A percentile compares a stretch with the other conserved stretches of the same genome.
Conservation (phyloP, 495 filamentous ascomycete genomes). For the Copromyces sp. region DNA sequence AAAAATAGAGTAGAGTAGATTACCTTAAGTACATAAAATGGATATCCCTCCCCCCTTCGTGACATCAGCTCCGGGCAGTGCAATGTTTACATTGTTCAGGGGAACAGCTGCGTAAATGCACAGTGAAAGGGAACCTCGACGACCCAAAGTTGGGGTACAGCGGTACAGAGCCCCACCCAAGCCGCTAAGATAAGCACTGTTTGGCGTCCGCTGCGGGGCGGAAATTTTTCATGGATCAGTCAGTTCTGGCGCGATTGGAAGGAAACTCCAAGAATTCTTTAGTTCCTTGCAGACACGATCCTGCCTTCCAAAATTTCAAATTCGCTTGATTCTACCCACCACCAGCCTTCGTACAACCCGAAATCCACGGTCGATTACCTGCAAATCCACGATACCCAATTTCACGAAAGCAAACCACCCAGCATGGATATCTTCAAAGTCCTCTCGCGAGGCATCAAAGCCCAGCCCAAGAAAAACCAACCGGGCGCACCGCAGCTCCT, state of each 20-base stretch:
- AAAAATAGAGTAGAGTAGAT: neutral
- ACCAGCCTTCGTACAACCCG: neutral
- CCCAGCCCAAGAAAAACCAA: conserved; percentile 20
- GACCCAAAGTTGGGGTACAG: neutral
- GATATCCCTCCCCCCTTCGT: neutral
- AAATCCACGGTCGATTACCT: neutral
- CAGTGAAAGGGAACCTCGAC: neutral
- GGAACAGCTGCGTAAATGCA: neutral
- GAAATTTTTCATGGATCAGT: neutral
- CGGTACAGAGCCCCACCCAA: neutral
- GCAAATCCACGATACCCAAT: neutral
- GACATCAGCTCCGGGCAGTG: neutral
- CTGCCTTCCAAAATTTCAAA: neutral
- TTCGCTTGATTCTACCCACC: neutral
- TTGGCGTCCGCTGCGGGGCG: neutral
- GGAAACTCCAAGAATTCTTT: neutral
- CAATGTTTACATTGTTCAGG: neutral
- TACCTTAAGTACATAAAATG: neutral
- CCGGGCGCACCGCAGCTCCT: conserved; percentile 24
- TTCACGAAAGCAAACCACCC: neutral
- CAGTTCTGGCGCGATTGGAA: neutral
- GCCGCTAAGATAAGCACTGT: neutral
- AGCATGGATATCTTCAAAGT: conserved; percentile 58
- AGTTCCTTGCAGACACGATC: neutral
- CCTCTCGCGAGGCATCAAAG: conserved; percentile 53